Evolutionary conservation across 441 rosid genomes (phyloP).

Genomic region (Croton laevigatus): DNA sequence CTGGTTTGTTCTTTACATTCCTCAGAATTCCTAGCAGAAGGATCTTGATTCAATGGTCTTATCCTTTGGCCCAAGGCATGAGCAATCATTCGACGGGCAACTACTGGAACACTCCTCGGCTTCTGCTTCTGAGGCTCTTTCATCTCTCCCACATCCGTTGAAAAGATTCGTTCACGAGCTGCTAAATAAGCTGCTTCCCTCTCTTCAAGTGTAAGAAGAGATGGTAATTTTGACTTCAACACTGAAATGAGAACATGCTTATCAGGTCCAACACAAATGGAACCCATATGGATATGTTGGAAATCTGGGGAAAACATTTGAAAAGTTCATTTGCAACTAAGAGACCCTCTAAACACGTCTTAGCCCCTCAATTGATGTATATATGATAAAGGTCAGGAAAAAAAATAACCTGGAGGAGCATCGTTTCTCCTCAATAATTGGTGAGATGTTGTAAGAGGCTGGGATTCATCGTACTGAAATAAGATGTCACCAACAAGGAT

Average conservation of each 20-base stretch:
- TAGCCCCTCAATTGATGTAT: too few species aligned
- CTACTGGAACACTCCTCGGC: slow-evolving; percentile 48
- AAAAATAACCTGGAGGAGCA: slow-evolving; percentile 40
- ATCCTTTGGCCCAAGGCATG: slow-evolving; percentile 66
- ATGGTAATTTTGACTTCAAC: slow-evolving; percentile 30
- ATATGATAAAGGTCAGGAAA: neutral
- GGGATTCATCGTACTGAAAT: slow-evolving; percentile 47
- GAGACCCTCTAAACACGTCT: neutral
- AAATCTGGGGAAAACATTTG: neutral
- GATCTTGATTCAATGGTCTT: slow-evolving; percentile 17
- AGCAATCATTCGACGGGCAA: slow-evolving; percentile 77
- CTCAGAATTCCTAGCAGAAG: slow-evolving; percentile 18
- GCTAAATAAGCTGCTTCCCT: slow-evolving; percentile 70
- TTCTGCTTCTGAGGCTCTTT: slow-evolving; percentile 40
- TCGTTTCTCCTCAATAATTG: slow-evolving; percentile 52
- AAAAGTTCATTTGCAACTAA: neutral
- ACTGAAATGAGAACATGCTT: slow-evolving; percentile 30
- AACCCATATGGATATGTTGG: neutral
- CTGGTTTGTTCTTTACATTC: slow-evolving; percentile 22
- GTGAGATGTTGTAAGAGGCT: slow-evolving; percentile 29
- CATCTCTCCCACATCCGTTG: slow-evolving; percentile 34
- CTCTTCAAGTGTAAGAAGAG: slow-evolving; percentile 40
- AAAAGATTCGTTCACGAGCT: slow-evolving; percentile 63
- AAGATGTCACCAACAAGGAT: slow-evolving; percentile 72
- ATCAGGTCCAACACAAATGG: slow-evolving; percentile 13